Evolutionary conservation across 768 basidiomycete genomes (phyloP), one percentile per base, ranked within the genome.

Genomic region (Podaxis mareebaensis): DNA sequence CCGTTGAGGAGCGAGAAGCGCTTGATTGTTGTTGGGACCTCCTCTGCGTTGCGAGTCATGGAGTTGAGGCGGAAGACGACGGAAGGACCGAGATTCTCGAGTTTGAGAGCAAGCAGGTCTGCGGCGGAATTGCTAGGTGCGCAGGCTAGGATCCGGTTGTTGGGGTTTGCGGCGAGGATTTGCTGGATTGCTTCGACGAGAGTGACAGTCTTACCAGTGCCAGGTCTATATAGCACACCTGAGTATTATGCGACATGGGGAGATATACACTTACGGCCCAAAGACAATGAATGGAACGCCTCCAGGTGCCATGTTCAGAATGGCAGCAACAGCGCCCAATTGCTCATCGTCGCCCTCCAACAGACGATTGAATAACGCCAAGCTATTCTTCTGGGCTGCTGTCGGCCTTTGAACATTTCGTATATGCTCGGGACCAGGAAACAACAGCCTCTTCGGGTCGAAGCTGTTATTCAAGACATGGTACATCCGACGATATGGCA

Each of bases 71-170:
- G 77, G 70, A 88, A 85, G 26, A 88, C 68, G 48, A 79, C 67
- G 1, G 69, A 68, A 0, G 66, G 64, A 22, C 76, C 75, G 6
- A 83, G 75, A 3, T 66, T 57, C 2, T 61, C 59, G 2, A 89
- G 76, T 12, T 81, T 76, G 22, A 74, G 67, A 1, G 85, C 80
- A 20, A 88, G 76, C n/a, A 85, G 71, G 65, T 90, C 88, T 2
- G 87, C 87, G 0, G 88, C 88, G 2, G 85, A 85, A 71, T 90
- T 90, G 73, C 82, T 88, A 0, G 88, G 88, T 0, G 88, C 86
- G 65, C 87, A 89, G 0, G 83, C 88, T 1, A 90, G 78, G 60
- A 90, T 81, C 33, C 76, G 78, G 0, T 79, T 76, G 4, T 75
- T 48, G 0, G 79, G 77, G 64, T 85, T 67, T 7, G 61, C 62